Evolutionary conservation across 805 yeast genomes (phyloP), one percentile per base, ranked within the genome.

Genomic region (Candida xiaguanensis): DNA sequence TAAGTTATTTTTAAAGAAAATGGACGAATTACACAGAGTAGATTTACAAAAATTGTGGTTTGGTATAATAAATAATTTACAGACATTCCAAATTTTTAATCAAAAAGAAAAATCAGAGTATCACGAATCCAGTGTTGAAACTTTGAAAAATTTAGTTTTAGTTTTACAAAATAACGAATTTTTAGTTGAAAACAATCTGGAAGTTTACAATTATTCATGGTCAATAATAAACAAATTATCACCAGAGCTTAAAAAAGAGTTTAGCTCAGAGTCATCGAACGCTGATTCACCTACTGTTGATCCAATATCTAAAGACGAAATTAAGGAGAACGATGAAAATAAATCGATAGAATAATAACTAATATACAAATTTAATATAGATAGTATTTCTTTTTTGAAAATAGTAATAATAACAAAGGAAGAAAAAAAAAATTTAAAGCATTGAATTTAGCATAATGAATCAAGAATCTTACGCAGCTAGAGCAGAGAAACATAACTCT

Each of bases 401-500:
- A 22, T 8, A 22, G 24, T 20, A 20, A 20, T 5, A 18, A 18
- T 5, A 30, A 12, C 5, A 20, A 30, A 20, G 8, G 8, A 29
- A 29, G 16, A 20, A 28, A 24, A 34, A 34, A 34, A 24, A 24
- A 23, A n/a, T n/a, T 8, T 34, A 18, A 7, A 34, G 17, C 25
- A 12, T 18, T 17, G 16, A 36, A 23, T 7, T 20, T 12, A 34
- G n/a, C 3, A 57, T 58, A 61, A 56, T 53, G 7, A 51, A 41
- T 33, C 38, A 48, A 12, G 34, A 55, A 34, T 40, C 85, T 2
- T 91, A 86, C 60, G 63, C 78, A 13, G 69, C 74, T 42, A 78
- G 98, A 62, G 93, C 95, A 3, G 68, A 59, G 9, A 50, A 59
- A 5, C 96, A 89, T 55, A 64, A 78, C 0, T 83, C 95, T 13